Base-by-base conservation (phyloP, 2,329 filamentous ascomycete genomes). In the Diplodia mutila region DNA sequence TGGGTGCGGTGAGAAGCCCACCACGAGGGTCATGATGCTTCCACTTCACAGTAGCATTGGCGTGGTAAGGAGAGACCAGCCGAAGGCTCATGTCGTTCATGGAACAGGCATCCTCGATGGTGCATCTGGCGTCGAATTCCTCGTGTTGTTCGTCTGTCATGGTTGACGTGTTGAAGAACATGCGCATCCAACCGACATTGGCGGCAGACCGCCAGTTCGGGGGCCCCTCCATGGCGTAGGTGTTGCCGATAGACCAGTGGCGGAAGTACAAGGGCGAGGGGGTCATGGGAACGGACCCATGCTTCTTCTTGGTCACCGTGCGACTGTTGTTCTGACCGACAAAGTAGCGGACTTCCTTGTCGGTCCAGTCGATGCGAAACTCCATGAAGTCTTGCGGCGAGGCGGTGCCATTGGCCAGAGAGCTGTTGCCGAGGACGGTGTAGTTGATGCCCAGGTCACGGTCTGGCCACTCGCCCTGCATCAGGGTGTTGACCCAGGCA, bases 141-240 rank as follows among this genome's bases (percentile, higher is more conserved):
- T 72, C 69, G 32, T 69, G 72, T 6, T 71, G 69, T 14, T 75
- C 70, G 21, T 75, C 65, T 9, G 74, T 81, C 73, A 77, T 80
- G 8, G 76, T 70, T 1, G 82, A 83, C 0, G 81, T 82, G 69
- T 85, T 85, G 77, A 85, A 85, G 71, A 85, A 85, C 32, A 81
- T 74, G n/a, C 82, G 78, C 11, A 81, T 77, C 80, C 81, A 85
- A 8, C 75, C 80, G 37, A 85, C 71, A 27, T 80, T 80, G 5
- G 82, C 83, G 23, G 75, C 71, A 2, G 80, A 78, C n/a, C 71
- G 73, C 23, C 75, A 75, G 18, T 49, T 55, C 1, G 83, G 82
- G 16, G 83, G 83, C 4, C 83, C 83, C 70, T 80, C 74, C 76
- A 81, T 84, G 1, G 75, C 80, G 69, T 78, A 79, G 14, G 72